Base-by-base conservation (phyloP, 805 yeast species). In the Saccharomycopsis amapae region DNA sequence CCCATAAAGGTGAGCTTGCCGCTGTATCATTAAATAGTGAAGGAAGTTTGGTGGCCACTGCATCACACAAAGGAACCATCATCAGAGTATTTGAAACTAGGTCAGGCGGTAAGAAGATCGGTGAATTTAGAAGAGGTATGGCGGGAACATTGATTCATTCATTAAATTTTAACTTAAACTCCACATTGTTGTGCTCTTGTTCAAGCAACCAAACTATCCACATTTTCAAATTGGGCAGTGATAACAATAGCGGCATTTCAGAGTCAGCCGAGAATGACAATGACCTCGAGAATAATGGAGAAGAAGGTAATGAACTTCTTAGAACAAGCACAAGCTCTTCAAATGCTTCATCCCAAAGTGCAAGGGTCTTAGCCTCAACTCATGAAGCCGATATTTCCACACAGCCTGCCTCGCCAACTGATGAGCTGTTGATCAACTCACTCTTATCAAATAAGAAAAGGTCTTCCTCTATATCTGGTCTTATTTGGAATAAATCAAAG, bases 41-140 rank as follows among this genome's bases (percentile, higher is more conserved):
- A 56, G 97, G 97, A 0, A 69, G 76, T 2, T 66, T 85, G 52
- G 69, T 90, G 38, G 96, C 97, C 0, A 85, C 97, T 0, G 87
- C 96, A 4, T 85, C 96, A 0, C 78, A 73, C 30, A 85, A 86
- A 58, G 98, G 98, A 1, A 93, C 97, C 0, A 78, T 93, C 19
- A 78, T 90, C 2, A 67, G 97, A 38, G 81, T 93, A 2, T 93
- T 89, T 57, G 68, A 81, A 30, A 79, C 85, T 0, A 69, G 71
- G 1, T 5, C 23, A 5, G 68, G 75, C 3, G 73, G 72, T 10
- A 60, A 62, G 17, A 76, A 75, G 54, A 61, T 85, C 15, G 76
- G 71, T 49, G 90, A 87, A 61, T 85, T 85, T 61, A 71, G 96
- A 53, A 67, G 96, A 55, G 96, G 96, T 1, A 78, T 90, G 13